phyloP scores from a whole-genome alignment of 495 filamentous ascomycete genomes.

The Oleoguttula mirabilis region DNA sequence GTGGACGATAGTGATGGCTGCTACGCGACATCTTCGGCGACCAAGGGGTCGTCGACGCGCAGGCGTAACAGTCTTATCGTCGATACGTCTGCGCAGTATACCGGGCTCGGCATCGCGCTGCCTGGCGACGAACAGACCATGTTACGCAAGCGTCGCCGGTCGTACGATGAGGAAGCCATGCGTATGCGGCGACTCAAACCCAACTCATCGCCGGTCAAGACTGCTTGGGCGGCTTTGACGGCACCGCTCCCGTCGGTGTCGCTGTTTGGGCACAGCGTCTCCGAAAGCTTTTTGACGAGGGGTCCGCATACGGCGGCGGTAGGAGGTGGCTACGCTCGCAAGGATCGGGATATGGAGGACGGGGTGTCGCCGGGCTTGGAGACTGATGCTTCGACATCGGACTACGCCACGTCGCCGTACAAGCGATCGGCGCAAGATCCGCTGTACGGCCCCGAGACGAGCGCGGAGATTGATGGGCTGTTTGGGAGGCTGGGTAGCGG shows the following conservation, averaged over 20 bases:
- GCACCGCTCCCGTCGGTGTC: constrained; percentile 1
- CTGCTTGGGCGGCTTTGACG: constrained; percentile 8
- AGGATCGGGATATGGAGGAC: neutral
- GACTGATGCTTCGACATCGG: neutral
- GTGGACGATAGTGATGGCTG: too few species aligned
- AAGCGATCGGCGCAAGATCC: neutral
- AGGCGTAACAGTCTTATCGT: constrained; percentile 2
- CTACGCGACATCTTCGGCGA: neutral
- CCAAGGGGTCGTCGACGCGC: neutral
- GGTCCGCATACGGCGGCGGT: neutral
- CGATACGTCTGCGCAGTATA: constrained; percentile 2
- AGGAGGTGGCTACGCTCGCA: neutral
- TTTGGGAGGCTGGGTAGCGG: constrained; percentile 1
- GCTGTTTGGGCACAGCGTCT: neutral
- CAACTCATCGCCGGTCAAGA: neutral
- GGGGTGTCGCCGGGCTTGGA: neutral
- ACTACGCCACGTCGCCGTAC: neutral
- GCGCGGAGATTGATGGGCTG: neutral
- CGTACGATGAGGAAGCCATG: constrained; percentile 8
- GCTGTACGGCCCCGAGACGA: neutral
- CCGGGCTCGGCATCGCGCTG: constrained; percentile 10
- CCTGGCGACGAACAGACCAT: neutral
- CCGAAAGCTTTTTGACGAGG: neutral
- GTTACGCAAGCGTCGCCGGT: neutral
- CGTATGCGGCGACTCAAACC: neutral